A percentile compares a stretch with the other conserved stretches of the same genome.
phyloP scores from a whole-genome alignment of 2,329 filamentous ascomycete genomes.

The Aspergillus carbonarius region DNA sequence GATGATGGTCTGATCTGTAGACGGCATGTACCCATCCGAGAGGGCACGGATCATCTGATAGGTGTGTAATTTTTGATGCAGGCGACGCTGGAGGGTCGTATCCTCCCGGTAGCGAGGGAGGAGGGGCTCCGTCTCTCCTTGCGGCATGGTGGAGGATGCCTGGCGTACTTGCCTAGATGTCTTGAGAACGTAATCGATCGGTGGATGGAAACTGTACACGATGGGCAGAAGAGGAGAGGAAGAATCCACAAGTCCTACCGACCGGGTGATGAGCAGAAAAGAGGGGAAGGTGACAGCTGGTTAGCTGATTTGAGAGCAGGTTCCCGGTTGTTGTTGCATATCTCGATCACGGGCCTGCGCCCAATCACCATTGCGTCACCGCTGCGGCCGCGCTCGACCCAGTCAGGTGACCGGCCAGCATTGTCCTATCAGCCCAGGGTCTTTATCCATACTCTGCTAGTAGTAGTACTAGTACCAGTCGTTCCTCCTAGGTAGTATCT shows the following conservation, averaged over 20 bases:
- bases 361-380: conserved; percentile 23
- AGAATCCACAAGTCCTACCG: not conserved
- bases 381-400: conserved; percentile 14
- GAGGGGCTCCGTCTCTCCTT: conserved; percentile 71
- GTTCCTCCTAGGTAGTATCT: not conserved
- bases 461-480: no score
- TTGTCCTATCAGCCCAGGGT: not conserved
- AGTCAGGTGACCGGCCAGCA: conserved; percentile 16
- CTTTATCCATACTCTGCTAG: no score
- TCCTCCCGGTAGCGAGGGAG: conserved; percentile 75
- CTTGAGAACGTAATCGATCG: not conserved
- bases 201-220: not conserved
- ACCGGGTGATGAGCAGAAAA: not conserved
- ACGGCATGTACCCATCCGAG: conserved; percentile 84
- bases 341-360: not conserved
- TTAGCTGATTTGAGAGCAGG: not conserved
- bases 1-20: conserved; percentile 77
- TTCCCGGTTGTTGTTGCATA: conserved; percentile 4
- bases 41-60: conserved; percentile 89
- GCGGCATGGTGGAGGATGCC: conserved; percentile 32
- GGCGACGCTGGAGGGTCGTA: conserved; percentile 70
- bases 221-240: not conserved
- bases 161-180: not conserved
- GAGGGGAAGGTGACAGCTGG: conserved; percentile 1
- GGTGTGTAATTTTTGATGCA: conserved; percentile 87